These are phyloP conservation scores for Hypoxylon sp. DNA, from an alignment of 2,329 filamentous ascomycete genomes.

Conservation along the genomic window DNA sequence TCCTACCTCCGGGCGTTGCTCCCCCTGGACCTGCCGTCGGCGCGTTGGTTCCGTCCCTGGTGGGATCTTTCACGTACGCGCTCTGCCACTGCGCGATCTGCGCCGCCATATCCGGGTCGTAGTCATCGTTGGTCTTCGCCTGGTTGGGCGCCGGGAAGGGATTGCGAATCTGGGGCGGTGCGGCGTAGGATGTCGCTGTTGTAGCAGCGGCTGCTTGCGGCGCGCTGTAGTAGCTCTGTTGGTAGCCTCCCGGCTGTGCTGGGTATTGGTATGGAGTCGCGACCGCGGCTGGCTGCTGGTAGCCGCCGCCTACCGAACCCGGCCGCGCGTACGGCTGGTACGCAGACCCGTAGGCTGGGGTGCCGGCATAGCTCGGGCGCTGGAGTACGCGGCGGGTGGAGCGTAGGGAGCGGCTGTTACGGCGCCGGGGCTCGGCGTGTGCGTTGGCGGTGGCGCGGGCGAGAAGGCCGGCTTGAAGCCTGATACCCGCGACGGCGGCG, in stretches of 20 bases:
- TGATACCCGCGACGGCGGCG: slow-evolving; percentile 71
- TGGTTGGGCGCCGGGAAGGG: slow-evolving; percentile 79
- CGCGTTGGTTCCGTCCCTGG: slow-evolving; percentile 65
- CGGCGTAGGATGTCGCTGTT: slow-evolving; percentile 61
- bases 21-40: slow-evolving; percentile 35
- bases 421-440: slow-evolving; percentile 54
- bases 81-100: slow-evolving; percentile 97
- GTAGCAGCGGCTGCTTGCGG: slow-evolving; percentile 54
- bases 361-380: slow-evolving; percentile 50
- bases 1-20: slow-evolving; percentile 20
- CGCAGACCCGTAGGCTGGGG: slow-evolving; percentile 51
- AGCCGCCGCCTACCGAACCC: slow-evolving; percentile 43
- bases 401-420: slow-evolving; percentile 53
- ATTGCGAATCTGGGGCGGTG: slow-evolving; percentile 81
- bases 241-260: slow-evolving; percentile 51
- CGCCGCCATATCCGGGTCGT: slow-evolving; percentile 86
- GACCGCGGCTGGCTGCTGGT: slow-evolving; percentile 28
- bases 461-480: slow-evolving; percentile 69
- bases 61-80: slow-evolving; percentile 75
- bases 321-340: slow-evolving; percentile 58
- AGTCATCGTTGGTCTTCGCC: slow-evolving; percentile 59
- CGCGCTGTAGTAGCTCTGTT: slow-evolving; percentile 56
- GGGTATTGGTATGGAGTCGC: slow-evolving; percentile 53
- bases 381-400: slow-evolving; percentile 58
- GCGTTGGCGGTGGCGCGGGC: slow-evolving; percentile 54